These are phyloP conservation scores for Tricladium varicosporioides DNA, from an alignment of 2,329 filamentous ascomycete species.

Conservation along the genomic window DNA sequence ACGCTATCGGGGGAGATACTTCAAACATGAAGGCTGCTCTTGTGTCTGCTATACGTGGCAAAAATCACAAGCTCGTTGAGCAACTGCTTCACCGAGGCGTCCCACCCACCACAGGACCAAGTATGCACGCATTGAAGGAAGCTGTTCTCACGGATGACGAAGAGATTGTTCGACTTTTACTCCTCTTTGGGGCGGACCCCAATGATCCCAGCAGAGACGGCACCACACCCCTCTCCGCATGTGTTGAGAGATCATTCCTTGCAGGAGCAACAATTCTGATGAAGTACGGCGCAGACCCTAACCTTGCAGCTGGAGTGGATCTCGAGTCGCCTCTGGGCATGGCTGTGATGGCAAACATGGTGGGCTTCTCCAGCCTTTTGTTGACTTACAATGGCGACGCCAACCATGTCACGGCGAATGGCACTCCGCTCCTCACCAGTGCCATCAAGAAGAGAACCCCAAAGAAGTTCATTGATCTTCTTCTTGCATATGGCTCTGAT, in stretches of 20 bases:
- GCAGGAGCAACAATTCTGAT: slow-evolving; percentile 58
- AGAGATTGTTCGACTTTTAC: slow-evolving; percentile 53
- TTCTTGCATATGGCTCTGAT: slow-evolving; percentile 59
- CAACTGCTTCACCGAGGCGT: slow-evolving; percentile 58
- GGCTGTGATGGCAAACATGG: slow-evolving; percentile 50
- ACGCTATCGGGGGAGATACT: slow-evolving; percentile 41
- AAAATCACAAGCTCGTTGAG: slow-evolving; percentile 55
- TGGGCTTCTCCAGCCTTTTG: slow-evolving; percentile 57
- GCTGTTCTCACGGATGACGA: slow-evolving; percentile 50
- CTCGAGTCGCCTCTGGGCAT: slow-evolving; percentile 54
- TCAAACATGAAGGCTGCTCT: slow-evolving; percentile 47
- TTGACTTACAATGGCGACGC: slow-evolving; percentile 60
- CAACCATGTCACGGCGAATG: slow-evolving; percentile 51
- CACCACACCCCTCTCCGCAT: slow-evolving; percentile 49
- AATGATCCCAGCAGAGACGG: slow-evolving; percentile 49
- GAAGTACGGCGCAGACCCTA: slow-evolving; percentile 63
- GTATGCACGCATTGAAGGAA: slow-evolving; percentile 50
- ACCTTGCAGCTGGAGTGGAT: slow-evolving; percentile 48
- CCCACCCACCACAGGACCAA: slow-evolving; percentile 46
- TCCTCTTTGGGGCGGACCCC: slow-evolving; percentile 57
- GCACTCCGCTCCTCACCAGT: slow-evolving; percentile 59
- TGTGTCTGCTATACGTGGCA: slow-evolving; percentile 52
- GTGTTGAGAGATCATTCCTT: slow-evolving; percentile 51
- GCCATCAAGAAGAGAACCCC: slow-evolving; percentile 59
- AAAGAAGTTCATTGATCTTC: slow-evolving; percentile 52